These are phyloP conservation scores for Hygrophoropsis aurantiaca DNA, from an alignment of 768 basidiomycete species.

Conservation along the genomic window DNA sequence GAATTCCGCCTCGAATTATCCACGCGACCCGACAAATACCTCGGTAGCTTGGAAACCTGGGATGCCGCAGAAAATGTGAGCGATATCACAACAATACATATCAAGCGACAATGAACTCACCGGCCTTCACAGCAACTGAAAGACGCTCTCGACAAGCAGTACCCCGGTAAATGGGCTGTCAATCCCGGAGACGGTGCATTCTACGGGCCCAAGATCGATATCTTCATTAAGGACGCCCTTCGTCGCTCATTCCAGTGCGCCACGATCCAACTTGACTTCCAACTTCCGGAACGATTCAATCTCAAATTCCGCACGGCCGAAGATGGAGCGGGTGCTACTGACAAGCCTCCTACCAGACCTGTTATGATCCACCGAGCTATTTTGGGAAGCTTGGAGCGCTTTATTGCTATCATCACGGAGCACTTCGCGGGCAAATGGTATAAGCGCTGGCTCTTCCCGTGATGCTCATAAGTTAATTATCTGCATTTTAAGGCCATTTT, in stretches of 20 bases:
- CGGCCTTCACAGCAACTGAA: constrained; percentile 66
- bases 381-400: constrained; percentile 89
- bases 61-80: constrained; percentile 79
- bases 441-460: constrained; percentile 18
- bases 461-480: neutral
- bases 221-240: constrained; percentile 91
- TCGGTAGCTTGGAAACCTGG: constrained; percentile 91
- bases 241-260: constrained; percentile 96
- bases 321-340: constrained; percentile 53
- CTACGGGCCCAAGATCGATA: constrained; percentile 99
- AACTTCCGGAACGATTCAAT: constrained; percentile 95
- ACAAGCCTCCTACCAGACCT: constrained; percentile 66
- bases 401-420: constrained; percentile 96
- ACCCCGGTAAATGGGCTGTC: constrained; percentile 87
- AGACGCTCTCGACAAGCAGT: constrained; percentile 77
- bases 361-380: constrained; percentile 99
- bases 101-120: constrained; percentile 3
- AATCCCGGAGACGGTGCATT: constrained; percentile 98
- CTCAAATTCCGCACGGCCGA: constrained; percentile 85
- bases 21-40: constrained; percentile 92
- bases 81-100: neutral
- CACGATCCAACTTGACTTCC: constrained; percentile 98
- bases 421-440: constrained; percentile 98
- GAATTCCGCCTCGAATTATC: constrained; percentile 93
- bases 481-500: constrained; percentile 77